Conservation (phyloP, 306 rosid species). For the Abrus precatorius region DNA sequence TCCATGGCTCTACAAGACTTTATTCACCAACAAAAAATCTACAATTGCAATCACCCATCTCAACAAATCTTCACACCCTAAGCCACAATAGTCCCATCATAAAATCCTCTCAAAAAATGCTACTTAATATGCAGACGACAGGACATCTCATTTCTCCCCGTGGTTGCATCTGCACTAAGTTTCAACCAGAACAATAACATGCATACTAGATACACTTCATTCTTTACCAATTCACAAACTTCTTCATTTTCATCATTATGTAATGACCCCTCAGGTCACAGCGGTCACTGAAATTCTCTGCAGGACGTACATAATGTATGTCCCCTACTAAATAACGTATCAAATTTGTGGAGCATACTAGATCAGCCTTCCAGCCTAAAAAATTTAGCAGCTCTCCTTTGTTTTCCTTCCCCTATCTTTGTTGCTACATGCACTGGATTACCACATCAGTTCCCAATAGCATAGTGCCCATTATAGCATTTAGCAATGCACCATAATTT, state of each 20-base stretch:
- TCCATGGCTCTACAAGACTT: conserved; percentile 20
- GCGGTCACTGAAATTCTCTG: not conserved
- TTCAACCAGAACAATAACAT: not conserved
- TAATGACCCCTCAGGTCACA: not conserved
- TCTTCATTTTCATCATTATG: not conserved
- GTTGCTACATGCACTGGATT: not conserved
- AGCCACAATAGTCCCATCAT: conserved; percentile 7
- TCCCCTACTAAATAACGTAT: conserved; percentile 9
- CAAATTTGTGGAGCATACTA: conserved; percentile 10
- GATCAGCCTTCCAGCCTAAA: conserved; percentile 11
- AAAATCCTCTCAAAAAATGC: conserved; percentile 9
- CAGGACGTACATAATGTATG: conserved; percentile 1
- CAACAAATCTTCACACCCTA: conserved; percentile 4
- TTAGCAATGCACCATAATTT: conserved; percentile 11
- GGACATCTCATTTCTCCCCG: conserved; percentile 4
- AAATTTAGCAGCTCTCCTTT: conserved; percentile 21
- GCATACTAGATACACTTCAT: not conserved
- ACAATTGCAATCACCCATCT: conserved; percentile 15
- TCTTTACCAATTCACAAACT: not conserved
- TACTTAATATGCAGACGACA: not conserved
- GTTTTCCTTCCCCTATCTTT: not conserved
- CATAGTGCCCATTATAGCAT: not conserved
- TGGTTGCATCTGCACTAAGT: not conserved
- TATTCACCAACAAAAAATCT: conserved; percentile 6
- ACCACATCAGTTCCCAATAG: not conserved